Evolutionary conservation across 495 filamentous ascomycete species (phyloP).

Genomic region (Trichoderma asperelloides): DNA sequence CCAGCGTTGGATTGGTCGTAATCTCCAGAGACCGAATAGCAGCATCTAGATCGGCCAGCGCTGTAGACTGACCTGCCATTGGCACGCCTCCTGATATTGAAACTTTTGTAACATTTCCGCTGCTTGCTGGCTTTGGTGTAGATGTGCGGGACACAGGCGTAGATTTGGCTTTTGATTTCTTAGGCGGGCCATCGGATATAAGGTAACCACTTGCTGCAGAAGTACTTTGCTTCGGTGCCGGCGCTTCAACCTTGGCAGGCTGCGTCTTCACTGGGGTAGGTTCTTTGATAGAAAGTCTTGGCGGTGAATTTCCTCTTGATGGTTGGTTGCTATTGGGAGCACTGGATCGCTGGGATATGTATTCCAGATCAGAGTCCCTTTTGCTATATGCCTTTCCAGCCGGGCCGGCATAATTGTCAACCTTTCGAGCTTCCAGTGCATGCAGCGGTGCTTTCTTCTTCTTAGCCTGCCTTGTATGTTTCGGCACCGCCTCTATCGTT

Average conservation of each 20-base stretch:
- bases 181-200: conserved; percentile 60
- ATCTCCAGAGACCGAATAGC: conserved; percentile 88
- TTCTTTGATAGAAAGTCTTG: conserved; percentile 24
- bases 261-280: conserved; percentile 17
- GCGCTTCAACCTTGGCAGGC: conserved; percentile 35
- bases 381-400: conserved; percentile 33
- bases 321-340: conserved; percentile 21
- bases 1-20: conserved; percentile 70
- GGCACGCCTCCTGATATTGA: conserved; percentile 61
- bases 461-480: conserved; percentile 17
- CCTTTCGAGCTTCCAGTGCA: conserved; percentile 58
- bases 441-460: conserved; percentile 57
- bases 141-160: conserved; percentile 45
- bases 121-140: conserved; percentile 28
- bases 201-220: conserved; percentile 48
- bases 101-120: conserved; percentile 41
- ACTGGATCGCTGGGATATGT: conserved; percentile 29
- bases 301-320: conserved; percentile 31
- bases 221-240: background rate
- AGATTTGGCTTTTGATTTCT: conserved; percentile 51
- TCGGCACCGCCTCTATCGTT: conserved; percentile 25
- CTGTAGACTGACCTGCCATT: conserved; percentile 68
- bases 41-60: conserved; percentile 75
- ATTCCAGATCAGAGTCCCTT: conserved; percentile 31
- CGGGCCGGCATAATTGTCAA: conserved; percentile 34